phyloP scores from a whole-genome alignment of 2,329 filamentous ascomycete genomes.

The Fusarium vanettenii region DNA sequence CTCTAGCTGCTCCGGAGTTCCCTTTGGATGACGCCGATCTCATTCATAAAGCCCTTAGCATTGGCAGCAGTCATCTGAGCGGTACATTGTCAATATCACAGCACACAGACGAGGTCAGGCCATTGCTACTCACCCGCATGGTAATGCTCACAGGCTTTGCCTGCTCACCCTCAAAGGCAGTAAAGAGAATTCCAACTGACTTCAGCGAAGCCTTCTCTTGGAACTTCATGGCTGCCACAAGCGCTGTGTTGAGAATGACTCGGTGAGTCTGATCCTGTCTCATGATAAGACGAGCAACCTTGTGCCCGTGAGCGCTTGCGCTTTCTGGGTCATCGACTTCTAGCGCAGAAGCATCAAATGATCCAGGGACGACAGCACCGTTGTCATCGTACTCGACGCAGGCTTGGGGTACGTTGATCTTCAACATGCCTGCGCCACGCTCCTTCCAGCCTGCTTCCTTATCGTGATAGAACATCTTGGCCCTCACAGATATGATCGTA shows the following conservation, averaged over 20 bases:
- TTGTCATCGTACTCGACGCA: conserved; percentile 67
- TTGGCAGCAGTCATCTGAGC: conserved; percentile 64
- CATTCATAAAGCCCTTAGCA: conserved; percentile 63
- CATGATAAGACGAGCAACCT: conserved; percentile 82
- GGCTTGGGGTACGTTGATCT: conserved; percentile 78
- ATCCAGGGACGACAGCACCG: conserved; percentile 60
- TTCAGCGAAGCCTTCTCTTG: conserved; percentile 81
- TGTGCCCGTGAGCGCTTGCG: conserved; percentile 47
- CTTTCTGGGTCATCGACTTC: conserved; percentile 57
- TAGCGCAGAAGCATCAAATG: conserved; percentile 66
- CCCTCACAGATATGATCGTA: conserved; percentile 79
- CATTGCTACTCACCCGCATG: conserved; percentile 64
- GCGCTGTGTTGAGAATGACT: conserved; percentile 85
- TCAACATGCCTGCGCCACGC: conserved; percentile 84
- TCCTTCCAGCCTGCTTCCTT: conserved; percentile 86
- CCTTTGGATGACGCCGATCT: conserved; percentile 61
- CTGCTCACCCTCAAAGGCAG: conserved; percentile 68
- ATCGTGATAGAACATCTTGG: conserved; percentile 86
- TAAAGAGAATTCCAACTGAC: conserved; percentile 75
- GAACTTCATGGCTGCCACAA: conserved; percentile 83
- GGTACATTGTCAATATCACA: conserved; percentile 9
- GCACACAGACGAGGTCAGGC: background rate
- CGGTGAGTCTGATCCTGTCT: conserved; percentile 90
- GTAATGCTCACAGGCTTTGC: conserved; percentile 68
- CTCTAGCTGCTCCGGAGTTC: conserved; percentile 58